These are phyloP conservation scores for Rhizophagus sp. DNA, from an alignment of 192 early-diverging fungal species.

Conservation along the genomic window DNA sequence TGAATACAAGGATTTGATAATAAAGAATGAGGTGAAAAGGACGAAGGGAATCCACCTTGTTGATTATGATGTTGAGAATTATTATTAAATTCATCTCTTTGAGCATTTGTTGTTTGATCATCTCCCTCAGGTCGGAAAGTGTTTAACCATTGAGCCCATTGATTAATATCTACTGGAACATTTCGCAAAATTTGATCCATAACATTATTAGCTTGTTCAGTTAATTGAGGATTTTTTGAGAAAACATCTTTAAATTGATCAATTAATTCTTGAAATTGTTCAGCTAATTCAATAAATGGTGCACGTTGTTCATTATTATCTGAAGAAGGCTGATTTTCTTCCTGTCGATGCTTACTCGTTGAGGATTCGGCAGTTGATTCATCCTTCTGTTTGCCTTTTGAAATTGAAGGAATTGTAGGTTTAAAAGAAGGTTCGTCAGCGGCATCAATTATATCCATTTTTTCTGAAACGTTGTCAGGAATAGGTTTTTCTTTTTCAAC, in stretches of 20 bases:
- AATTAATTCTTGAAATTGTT: conserved; percentile 26
- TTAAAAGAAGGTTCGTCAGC: not conserved
- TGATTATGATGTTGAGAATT: not conserved
- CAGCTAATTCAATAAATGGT: conserved; percentile 4
- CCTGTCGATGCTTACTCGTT: not conserved
- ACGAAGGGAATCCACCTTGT: not conserved
- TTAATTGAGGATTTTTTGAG: conserved; percentile 21
- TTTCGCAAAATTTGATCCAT: conserved; percentile 29
- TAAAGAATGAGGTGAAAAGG: not conserved
- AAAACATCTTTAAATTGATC: conserved; percentile 34
- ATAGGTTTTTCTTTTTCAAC: not conserved
- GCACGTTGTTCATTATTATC: not conserved
- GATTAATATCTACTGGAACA: conserved; percentile 26
- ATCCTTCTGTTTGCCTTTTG: conserved; percentile 30
- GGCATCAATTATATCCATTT: not conserved
- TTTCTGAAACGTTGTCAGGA: not conserved
- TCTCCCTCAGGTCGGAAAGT: not conserved
- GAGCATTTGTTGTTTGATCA: not conserved
- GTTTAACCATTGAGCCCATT: conserved; percentile 25
- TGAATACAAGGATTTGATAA: not conserved
- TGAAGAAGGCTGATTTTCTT: not conserved
- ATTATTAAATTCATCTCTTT: not conserved
- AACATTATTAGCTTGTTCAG: conserved; percentile 23
- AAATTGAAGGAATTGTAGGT: not conserved
- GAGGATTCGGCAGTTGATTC: conserved; percentile 19